These are phyloP conservation scores for Candida takata DNA, from an alignment of 805 yeast species.

Conservation along the genomic window DNA sequence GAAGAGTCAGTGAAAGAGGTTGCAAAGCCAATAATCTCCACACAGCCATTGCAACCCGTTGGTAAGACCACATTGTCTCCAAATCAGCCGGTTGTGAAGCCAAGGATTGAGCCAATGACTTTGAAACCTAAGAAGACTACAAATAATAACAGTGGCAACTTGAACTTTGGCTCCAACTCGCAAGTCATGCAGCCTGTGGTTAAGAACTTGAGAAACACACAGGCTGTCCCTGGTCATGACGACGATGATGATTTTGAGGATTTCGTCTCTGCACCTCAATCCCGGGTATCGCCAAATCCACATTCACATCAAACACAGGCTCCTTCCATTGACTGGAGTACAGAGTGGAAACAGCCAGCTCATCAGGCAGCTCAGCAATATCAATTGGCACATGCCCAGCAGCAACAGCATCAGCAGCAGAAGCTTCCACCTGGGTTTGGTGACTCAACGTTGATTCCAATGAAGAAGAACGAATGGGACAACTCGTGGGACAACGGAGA, in stretches of 20 bases:
- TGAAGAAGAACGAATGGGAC: slow-evolving; percentile 15
- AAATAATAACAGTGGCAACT: background rate
- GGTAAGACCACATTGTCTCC: slow-evolving; percentile 1
- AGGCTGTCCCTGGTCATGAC: background rate
- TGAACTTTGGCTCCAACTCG: slow-evolving; percentile 15
- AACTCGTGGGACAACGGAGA: too few species aligned
- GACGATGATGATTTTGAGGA: slow-evolving; percentile 25
- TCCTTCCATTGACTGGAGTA: slow-evolving; percentile 19
- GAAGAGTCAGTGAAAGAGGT: slow-evolving; percentile 5
- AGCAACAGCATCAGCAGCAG: slow-evolving; percentile 3
- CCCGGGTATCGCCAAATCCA: slow-evolving; percentile 6
- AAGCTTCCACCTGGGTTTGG: slow-evolving; percentile 38
- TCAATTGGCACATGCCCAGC: slow-evolving; percentile 2
- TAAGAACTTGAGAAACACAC: slow-evolving; percentile 9
- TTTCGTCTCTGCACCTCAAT: slow-evolving; percentile 26
- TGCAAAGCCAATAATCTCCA: slow-evolving; percentile 1
- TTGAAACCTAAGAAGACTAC: slow-evolving; percentile 13
- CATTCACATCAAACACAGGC: background rate
- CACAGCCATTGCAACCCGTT: slow-evolving; percentile 18
- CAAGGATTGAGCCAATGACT: slow-evolving; percentile 16
- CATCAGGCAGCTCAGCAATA: background rate
- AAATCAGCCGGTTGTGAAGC: slow-evolving; percentile 4
- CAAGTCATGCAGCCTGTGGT: slow-evolving; percentile 12
- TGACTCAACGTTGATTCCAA: slow-evolving; percentile 25
- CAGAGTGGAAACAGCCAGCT: slow-evolving; percentile 8